Evolutionary conservation across 306 rosid genomes (phyloP).

Genomic region (Biancaea sappan): DNA sequence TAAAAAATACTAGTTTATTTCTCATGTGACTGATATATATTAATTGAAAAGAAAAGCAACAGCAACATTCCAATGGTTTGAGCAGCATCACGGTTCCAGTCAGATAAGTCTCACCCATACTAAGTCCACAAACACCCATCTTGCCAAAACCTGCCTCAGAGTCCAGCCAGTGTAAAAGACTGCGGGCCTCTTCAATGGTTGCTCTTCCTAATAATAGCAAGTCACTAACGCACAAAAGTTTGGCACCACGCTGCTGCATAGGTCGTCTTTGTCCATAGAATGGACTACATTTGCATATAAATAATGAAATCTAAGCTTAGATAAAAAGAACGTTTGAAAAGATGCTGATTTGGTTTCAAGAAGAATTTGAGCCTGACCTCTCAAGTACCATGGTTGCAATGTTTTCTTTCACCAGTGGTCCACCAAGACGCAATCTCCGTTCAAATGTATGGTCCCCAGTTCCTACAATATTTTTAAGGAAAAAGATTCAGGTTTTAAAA

Average conservation of each 20-base stretch:
- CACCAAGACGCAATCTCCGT: conserved; percentile 90
- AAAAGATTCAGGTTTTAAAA: not conserved
- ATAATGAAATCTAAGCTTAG: conserved; percentile 12
- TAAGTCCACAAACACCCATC: conserved; percentile 98
- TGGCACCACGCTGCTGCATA: conserved; percentile 81
- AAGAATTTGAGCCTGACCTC: conserved; percentile 59
- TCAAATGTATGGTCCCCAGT: conserved; percentile 96
- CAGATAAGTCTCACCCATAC: conserved; percentile 81
- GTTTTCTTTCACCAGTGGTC: conserved; percentile 82
- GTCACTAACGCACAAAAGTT: conserved; percentile 96
- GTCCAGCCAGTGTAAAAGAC: conserved; percentile 95
- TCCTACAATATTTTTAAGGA: conserved; percentile 45
- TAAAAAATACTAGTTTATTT: conserved; percentile 19
- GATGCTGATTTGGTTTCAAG: not conserved
- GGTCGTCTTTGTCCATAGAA: conserved; percentile 99
- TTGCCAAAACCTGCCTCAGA: conserved; percentile 85
- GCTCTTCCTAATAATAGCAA: conserved; percentile 95
- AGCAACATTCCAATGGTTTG: conserved; percentile 27
- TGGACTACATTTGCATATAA: conserved; percentile 67
- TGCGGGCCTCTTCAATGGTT: conserved; percentile 91
- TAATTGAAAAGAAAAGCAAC: not conserved
- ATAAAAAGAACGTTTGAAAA: conserved; percentile 3
- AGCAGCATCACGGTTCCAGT: conserved; percentile 25
- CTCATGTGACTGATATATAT: not conserved
- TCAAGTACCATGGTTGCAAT: conserved; percentile 99